Evolutionary conservation across 257 asterid genomes (phyloP).

Genomic region (Fraxinus quadrangulata): DNA sequence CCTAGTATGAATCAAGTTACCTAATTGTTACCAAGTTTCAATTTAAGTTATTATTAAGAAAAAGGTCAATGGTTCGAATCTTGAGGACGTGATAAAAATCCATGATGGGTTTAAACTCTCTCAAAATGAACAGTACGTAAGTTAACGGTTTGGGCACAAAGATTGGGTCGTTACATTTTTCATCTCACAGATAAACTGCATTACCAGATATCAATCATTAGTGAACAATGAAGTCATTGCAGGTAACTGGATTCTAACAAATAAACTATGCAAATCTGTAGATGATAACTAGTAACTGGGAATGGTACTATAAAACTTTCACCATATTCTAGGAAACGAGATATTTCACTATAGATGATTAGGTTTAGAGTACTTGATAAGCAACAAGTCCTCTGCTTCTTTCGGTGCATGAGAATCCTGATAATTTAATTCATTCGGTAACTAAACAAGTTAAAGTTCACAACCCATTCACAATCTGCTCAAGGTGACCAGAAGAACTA

Average conservation of each 20-base stretch:
- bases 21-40: no score
- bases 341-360: not conserved
- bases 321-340: slow-evolving; percentile 19
- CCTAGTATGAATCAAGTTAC: no score
- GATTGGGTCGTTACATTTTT: no score
- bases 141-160: no score
- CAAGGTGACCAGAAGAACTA: not conserved
- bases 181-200: not conserved
- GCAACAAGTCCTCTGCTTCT: slow-evolving; percentile 11
- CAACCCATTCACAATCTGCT: not conserved
- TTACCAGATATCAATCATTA: not conserved
- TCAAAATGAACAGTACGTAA: no score
- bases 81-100: no score
- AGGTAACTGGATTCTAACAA: not conserved
- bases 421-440: no score
- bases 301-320: not conserved
- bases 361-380: slow-evolving; percentile 1
- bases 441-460: not conserved
- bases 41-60: no score
- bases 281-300: not conserved
- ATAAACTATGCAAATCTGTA: not conserved
- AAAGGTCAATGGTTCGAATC: no score
- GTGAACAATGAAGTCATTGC: not conserved
- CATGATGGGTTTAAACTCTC: no score
- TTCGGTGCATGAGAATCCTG: slow-evolving; percentile 7